phyloP scores from a whole-genome alignment of 352 stramenopile genomes.

The Plasmopara halstedii region DNA sequence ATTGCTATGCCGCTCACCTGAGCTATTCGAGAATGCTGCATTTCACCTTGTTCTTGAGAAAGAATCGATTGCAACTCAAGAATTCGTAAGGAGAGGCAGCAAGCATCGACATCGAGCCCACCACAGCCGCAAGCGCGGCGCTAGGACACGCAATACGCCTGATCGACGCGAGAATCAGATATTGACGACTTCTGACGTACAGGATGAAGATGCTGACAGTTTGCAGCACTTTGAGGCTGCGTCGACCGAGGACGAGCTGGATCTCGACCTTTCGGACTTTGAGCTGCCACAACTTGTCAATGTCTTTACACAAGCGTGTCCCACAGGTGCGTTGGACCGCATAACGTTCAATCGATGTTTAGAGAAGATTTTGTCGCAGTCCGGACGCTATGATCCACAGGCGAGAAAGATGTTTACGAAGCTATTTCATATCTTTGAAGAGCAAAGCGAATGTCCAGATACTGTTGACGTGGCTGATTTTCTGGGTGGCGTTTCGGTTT shows the following conservation, averaged over 20 bases:
- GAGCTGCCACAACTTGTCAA: slow-evolving; percentile 77
- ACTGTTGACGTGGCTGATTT: slow-evolving; percentile 80
- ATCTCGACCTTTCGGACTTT: slow-evolving; percentile 78
- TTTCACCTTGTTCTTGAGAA: slow-evolving; percentile 38
- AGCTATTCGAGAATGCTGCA: slow-evolving; percentile 38
- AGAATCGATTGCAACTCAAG: neutral
- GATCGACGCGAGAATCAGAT: slow-evolving; percentile 8
- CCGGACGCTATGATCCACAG: slow-evolving; percentile 63
- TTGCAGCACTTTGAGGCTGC: slow-evolving; percentile 2
- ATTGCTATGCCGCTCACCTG: slow-evolving; percentile 43
- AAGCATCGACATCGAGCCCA: slow-evolving; percentile 6
- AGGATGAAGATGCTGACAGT: slow-evolving; percentile 16
- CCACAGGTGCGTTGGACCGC: slow-evolving; percentile 59
- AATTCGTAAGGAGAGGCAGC: slow-evolving; percentile 2
- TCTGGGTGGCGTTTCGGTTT: slow-evolving; percentile 72
- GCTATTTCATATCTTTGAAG: slow-evolving; percentile 78
- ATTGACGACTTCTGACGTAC: slow-evolving; percentile 18
- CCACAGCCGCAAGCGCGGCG: slow-evolving; percentile 12
- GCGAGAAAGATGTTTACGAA: slow-evolving; percentile 65
- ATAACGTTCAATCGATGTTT: slow-evolving; percentile 60
- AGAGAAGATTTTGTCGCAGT: slow-evolving; percentile 79
- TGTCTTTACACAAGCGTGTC: slow-evolving; percentile 72
- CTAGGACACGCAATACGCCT: slow-evolving; percentile 8
- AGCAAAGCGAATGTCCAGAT: slow-evolving; percentile 26
- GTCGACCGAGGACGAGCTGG: slow-evolving; percentile 26